Conservation (phyloP, 106 monocot species). For the Gastrodia elata region DNA sequence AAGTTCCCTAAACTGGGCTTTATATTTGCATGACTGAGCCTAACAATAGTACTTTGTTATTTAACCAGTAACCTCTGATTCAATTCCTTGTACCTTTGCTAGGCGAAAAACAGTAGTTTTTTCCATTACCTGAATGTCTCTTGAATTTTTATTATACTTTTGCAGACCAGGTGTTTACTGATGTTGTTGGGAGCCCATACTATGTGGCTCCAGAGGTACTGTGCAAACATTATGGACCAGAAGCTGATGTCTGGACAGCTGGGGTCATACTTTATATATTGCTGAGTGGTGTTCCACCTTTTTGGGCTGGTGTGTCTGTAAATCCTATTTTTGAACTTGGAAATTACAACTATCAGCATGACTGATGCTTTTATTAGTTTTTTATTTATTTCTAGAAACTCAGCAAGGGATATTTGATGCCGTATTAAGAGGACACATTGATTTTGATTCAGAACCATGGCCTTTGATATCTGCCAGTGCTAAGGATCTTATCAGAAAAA, state of each 20-base stretch:
- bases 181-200: conserved; percentile 60
- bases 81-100: not conserved
- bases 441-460: conserved; percentile 66
- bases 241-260: conserved; percentile 65
- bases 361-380: not conserved
- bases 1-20: too few species aligned
- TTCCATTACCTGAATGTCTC: not conserved
- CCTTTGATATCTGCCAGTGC: conserved; percentile 54
- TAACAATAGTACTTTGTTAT: too few species aligned
- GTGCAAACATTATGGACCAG: conserved; percentile 41
- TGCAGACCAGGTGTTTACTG: conserved; percentile 49
- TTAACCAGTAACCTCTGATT: not conserved
- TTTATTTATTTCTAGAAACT: conserved; percentile 33
- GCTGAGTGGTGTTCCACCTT: conserved; percentile 56
- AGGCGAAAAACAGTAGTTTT: not conserved
- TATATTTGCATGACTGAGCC: not conserved
- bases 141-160: not conserved
- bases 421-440: conserved; percentile 50
- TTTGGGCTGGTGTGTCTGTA: conserved; percentile 38
- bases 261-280: conserved; percentile 55
- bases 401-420: conserved; percentile 78
- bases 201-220: conserved; percentile 63
- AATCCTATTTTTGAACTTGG: not conserved
- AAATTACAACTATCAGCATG: not conserved
- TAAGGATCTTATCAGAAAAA: conserved; percentile 56